Conservation (phyloP, 305 asterid genomes). For the Petunia hybrid region DNA sequence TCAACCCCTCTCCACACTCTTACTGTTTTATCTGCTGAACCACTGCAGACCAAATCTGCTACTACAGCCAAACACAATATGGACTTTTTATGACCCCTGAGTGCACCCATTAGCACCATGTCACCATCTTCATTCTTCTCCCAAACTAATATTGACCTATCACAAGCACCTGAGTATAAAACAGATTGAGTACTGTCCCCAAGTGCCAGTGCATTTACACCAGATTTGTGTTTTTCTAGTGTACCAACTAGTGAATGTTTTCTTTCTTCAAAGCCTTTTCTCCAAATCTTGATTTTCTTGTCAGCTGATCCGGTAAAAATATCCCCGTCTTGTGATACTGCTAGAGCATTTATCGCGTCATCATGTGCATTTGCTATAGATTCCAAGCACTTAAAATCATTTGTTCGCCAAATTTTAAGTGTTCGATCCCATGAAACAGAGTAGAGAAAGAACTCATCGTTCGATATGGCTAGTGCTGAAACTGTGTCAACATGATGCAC, state of each 20-base stretch:
- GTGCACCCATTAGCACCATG: conserved; percentile 59
- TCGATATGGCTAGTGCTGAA: conserved; percentile 67
- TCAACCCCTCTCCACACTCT: conserved; percentile 70
- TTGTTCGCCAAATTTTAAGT: conserved; percentile 65
- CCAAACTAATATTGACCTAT: conserved; percentile 63
- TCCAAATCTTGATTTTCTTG: conserved; percentile 73
- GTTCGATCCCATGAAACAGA: conserved; percentile 91
- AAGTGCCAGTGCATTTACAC: conserved; percentile 68
- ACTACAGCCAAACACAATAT: conserved; percentile 64
- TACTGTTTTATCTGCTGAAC: conserved; percentile 77
- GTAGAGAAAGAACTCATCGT: conserved; percentile 58
- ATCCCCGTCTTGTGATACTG: conserved; percentile 45
- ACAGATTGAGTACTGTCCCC: conserved; percentile 41
- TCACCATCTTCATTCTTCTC: conserved; percentile 37
- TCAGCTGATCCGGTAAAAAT: conserved; percentile 80
- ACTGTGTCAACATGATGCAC: conserved; percentile 77
- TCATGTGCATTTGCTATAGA: conserved; percentile 76
- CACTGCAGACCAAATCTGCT: conserved; percentile 64
- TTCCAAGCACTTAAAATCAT: conserved; percentile 72
- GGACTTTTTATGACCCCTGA: conserved; percentile 67
- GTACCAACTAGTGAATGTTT: conserved; percentile 53
- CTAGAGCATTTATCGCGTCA: conserved; percentile 73
- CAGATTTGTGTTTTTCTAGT: conserved; percentile 62
- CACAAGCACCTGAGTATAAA: conserved; percentile 71
- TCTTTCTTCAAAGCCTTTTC: conserved; percentile 43